Conservation (phyloP, 192 early-diverging fungal genomes). For the Coemansia sp. region DNA sequence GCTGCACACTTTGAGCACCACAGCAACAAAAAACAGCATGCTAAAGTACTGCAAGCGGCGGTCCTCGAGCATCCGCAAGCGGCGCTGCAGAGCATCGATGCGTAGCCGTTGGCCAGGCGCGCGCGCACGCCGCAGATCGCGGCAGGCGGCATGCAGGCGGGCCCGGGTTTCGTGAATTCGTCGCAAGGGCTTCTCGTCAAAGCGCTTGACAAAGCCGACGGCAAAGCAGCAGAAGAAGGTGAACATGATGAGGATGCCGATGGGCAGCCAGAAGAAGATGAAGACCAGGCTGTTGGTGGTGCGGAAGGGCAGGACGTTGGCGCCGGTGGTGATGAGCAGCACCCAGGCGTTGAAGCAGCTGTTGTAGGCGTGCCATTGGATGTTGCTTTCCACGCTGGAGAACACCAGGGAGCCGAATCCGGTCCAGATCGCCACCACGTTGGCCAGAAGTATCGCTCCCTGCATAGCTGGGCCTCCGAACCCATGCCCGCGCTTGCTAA, state of each 20-base stretch:
- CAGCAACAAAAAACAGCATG: conserved; percentile 28
- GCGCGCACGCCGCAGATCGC: conserved; percentile 27
- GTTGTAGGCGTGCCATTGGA: conserved; percentile 51
- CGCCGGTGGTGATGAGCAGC: conserved; percentile 42
- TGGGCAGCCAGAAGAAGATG: conserved; percentile 54
- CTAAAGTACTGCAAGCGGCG: conserved; percentile 38
- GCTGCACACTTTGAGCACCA: conserved; percentile 42
- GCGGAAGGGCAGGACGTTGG: conserved; percentile 22
- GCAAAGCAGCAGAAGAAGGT: conserved; percentile 49
- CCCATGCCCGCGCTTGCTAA: conserved; percentile 45
- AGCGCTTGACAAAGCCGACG: conserved; percentile 40
- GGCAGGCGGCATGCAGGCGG: conserved; percentile 23
- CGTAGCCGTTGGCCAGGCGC: conserved; percentile 1
- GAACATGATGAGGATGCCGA: conserved; percentile 51
- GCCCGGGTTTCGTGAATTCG: conserved; percentile 36
- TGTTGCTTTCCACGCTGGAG: conserved; percentile 29
- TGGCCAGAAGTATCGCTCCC: conserved; percentile 37
- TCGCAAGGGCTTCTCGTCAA: conserved; percentile 50
- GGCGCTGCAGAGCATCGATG: conserved; percentile 25
- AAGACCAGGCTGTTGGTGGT: conserved; percentile 50
- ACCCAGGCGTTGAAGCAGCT: conserved; percentile 50
- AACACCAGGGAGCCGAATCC: conserved; percentile 51
- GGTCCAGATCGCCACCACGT: conserved; percentile 52
- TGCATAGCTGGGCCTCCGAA: conserved; percentile 43
- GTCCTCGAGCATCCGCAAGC: conserved; percentile 14